Conservation (phyloP, 164 flowering plant genomes). For the Vitis riparia region DNA sequence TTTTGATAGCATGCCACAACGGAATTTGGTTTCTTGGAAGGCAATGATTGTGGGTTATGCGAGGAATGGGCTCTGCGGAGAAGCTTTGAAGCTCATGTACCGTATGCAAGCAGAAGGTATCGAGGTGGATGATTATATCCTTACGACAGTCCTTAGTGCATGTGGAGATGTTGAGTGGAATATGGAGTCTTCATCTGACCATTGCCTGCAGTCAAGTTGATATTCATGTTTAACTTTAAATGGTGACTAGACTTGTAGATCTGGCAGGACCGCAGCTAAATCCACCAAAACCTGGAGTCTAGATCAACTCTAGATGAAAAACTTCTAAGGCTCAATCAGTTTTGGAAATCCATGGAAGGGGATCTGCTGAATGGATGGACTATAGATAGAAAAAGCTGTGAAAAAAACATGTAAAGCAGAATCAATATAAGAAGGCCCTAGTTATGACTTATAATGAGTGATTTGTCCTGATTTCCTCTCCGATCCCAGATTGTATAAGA, state of each 20-base stretch:
- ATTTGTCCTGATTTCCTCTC: neutral
- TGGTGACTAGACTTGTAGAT: neutral
- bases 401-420: neutral
- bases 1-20: conserved; percentile 72
- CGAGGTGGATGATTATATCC: conserved; percentile 62
- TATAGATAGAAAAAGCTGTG: neutral
- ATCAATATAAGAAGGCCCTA: neutral
- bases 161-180: conserved; percentile 70
- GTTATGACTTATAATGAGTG: neutral
- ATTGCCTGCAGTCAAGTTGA: conserved; percentile 23
- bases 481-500: neutral
- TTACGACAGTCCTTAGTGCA: conserved; percentile 56
- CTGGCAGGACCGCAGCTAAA: neutral
- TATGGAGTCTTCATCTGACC: conserved; percentile 22
- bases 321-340: no score
- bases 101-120: conserved; percentile 78
- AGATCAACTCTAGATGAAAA: no score
- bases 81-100: conserved; percentile 81
- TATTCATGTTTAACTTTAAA: neutral
- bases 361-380: neutral
- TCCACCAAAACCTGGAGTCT: neutral
- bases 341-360: no score
- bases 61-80: conserved; percentile 63
- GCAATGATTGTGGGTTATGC: conserved; percentile 84
- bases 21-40: conserved; percentile 75